Base-by-base conservation (phyloP, 176 grass and related monocot species). In the Triticum turgidum region DNA sequence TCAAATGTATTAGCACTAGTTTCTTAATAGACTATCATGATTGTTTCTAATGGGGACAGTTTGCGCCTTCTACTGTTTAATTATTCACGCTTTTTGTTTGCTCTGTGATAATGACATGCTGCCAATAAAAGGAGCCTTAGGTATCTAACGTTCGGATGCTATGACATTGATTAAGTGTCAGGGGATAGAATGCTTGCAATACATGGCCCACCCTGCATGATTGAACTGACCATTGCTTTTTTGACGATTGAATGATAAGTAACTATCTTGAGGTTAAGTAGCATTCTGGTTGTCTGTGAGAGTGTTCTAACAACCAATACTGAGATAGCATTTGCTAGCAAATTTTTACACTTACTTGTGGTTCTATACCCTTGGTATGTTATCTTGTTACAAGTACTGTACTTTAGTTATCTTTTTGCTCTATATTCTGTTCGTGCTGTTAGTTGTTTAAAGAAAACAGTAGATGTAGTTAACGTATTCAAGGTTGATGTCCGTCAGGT, bases 1-100 rank as follows among this genome's bases (percentile, higher is more conserved):
- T 75, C 71, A 67, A 42, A 52, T 33, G 24, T 77, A 45, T 25
- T 21, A 34, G 20, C 62, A 58, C 61, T 83, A 27, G 7, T 78
- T 85, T 72, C 58, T 30, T 90, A 39, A 70, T 81, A n/a, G 21
- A 69, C 22, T 88, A 5, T 10, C 66, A 85, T 91, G 77, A 88
- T 91, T 78, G 77, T 12, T 38, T 59, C 54, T 63, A 77, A 81
- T 30, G 51, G 52, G 62, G 52, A 52, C 82, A 72, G 22, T 17
- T 85, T 59, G 52, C 39, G 12, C 78, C 10, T 81, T 88, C 76
- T 42, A 58, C 62, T 88, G 77, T 82, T 88, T 84, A 83, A 73
- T 87, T 21, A 73, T 80, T 76, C 69, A 30, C 62, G 27, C 51
- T 76, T 87, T 81, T 20, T 76, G 13, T 29, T 77, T 61, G 3